Base-by-base conservation (phyloP, 2,329 filamentous ascomycete species). In the Fusarium pseudonygamai region DNA sequence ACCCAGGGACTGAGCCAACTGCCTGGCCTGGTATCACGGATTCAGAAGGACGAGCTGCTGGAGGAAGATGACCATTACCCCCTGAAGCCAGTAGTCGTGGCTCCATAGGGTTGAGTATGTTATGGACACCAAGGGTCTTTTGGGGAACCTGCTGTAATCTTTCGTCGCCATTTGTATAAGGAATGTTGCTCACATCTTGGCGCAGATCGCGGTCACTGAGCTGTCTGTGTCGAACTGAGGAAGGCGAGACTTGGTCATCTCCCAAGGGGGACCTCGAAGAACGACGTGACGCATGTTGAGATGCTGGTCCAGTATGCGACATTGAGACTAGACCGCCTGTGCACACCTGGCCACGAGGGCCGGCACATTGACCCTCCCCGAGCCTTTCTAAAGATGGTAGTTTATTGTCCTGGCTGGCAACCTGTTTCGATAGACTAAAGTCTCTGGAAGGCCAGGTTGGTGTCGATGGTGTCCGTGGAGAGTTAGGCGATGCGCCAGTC, bases 311-410 rank as follows among this genome's bases (percentile, higher is more conserved):
- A 84, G 85, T 87, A 85, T 90, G 88, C 84, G 89, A 90, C 90
- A 91, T 91, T 85, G 88, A 87, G 85, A 84, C 84, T 87, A 86
- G 85, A 83, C 88, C 87, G 85, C 88, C 87, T 86, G 82, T 84
- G 81, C 83, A 81, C 82, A 82, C 83, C 80, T 83, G 82, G 83
- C 83, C 85, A 82, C 82, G 82, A 83, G 82, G 84, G 84, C 84
- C 85, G 82, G 85, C 82, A 87, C 89, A 91, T 91, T 86, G 89
- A 89, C 85, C 80, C 76, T 74, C 75, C 49, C 60, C 73, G 52
- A 68, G 64, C 37, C 63, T 67, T 66, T 72, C 60, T 66, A 77
- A 72, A 47, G 69, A 72, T 28, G 66, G 57, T 66, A 68, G 67
- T 42, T 74, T 69, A 49, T 65, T 74, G 57, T 73, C 69, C 60